phyloP scores from a whole-genome alignment of 2,329 filamentous ascomycete genomes.

The Verticillium klebahnii region DNA sequence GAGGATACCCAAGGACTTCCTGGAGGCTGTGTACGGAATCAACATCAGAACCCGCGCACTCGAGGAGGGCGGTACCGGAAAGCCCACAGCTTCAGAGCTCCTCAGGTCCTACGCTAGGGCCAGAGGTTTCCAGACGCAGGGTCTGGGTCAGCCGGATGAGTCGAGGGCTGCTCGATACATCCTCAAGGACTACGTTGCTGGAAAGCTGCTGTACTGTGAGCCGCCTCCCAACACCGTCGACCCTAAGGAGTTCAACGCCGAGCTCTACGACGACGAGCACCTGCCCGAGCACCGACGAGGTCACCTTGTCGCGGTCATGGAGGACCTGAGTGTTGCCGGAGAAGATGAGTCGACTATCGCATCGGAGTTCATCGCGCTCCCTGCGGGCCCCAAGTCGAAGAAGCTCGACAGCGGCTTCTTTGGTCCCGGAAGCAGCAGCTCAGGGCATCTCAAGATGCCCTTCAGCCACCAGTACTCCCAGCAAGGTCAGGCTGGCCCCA shows the following conservation, averaged over 20 bases:
- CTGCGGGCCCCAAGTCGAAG: slow-evolving; percentile 67
- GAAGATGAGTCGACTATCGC: slow-evolving; percentile 26
- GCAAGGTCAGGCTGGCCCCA: slow-evolving; percentile 59
- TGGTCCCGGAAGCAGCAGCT: slow-evolving; percentile 50
- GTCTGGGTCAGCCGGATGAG: slow-evolving; percentile 87
- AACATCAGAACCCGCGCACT: slow-evolving; percentile 73
- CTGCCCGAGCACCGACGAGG: slow-evolving; percentile 77
- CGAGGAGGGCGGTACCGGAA: slow-evolving; percentile 90
- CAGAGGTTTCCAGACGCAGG: slow-evolving; percentile 84
- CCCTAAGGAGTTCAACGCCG: slow-evolving; percentile 73
- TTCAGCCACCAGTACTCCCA: slow-evolving; percentile 89
- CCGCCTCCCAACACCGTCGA: slow-evolving; percentile 76
- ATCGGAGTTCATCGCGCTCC: slow-evolving; percentile 45
- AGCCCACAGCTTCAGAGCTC: slow-evolving; percentile 79
- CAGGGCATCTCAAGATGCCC: slow-evolving; percentile 68
- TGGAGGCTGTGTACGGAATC: slow-evolving; percentile 93
- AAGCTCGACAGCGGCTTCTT: slow-evolving; percentile 90
- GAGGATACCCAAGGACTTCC: slow-evolving; percentile 79
- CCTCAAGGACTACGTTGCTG: slow-evolving; percentile 95
- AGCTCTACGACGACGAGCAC: slow-evolving; percentile 79
- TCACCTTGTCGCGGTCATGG: slow-evolving; percentile 49
- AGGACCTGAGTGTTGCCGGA: slow-evolving; percentile 36
- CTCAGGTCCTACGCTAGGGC: slow-evolving; percentile 83
- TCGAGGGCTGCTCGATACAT: slow-evolving; percentile 85
- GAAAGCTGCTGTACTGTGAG: slow-evolving; percentile 88